phyloP scores from a whole-genome alignment of 2,329 filamentous ascomycete genomes.

The Cadophora sp. region DNA sequence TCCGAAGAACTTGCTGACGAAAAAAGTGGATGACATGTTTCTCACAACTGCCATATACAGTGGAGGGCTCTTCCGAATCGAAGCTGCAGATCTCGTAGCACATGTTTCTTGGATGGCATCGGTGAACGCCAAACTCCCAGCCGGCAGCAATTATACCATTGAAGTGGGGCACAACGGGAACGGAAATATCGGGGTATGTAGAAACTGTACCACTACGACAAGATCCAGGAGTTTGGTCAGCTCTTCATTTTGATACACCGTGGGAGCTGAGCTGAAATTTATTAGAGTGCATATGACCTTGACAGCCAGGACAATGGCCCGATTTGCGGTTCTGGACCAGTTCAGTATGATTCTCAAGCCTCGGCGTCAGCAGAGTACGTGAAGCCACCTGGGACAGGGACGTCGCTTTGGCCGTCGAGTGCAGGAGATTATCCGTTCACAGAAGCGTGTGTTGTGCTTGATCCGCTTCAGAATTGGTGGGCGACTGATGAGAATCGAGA shows the following conservation, averaged over 20 bases:
- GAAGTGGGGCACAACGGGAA: slow-evolving; percentile 62
- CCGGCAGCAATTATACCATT: slow-evolving; percentile 57
- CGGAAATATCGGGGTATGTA: slow-evolving; percentile 50
- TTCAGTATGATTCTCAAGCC: slow-evolving; percentile 51
- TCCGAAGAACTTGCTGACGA: background rate
- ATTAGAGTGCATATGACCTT: slow-evolving; percentile 3
- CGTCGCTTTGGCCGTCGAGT: slow-evolving; percentile 53
- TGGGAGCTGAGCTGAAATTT: background rate
- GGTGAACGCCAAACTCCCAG: slow-evolving; percentile 52
- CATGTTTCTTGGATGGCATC: slow-evolving; percentile 51
- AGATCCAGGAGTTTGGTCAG: background rate
- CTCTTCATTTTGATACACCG: background rate
- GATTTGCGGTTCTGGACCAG: slow-evolving; percentile 36
- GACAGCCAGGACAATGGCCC: background rate
- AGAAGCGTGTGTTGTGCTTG: slow-evolving; percentile 53
- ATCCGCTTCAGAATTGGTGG: slow-evolving; percentile 58
- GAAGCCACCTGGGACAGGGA: slow-evolving; percentile 57
- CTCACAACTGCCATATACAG: slow-evolving; percentile 45
- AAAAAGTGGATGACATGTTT: slow-evolving; percentile 63
- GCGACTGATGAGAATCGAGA: slow-evolving; percentile 54
- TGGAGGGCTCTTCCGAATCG: slow-evolving; percentile 53
- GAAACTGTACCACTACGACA: background rate
- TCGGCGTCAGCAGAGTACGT: slow-evolving; percentile 52
- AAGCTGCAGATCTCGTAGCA: slow-evolving; percentile 52
- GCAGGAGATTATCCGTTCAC: slow-evolving; percentile 28